Conservation (phyloP, 768 basidiomycete genomes). For the Auriscalpium orientale region DNA sequence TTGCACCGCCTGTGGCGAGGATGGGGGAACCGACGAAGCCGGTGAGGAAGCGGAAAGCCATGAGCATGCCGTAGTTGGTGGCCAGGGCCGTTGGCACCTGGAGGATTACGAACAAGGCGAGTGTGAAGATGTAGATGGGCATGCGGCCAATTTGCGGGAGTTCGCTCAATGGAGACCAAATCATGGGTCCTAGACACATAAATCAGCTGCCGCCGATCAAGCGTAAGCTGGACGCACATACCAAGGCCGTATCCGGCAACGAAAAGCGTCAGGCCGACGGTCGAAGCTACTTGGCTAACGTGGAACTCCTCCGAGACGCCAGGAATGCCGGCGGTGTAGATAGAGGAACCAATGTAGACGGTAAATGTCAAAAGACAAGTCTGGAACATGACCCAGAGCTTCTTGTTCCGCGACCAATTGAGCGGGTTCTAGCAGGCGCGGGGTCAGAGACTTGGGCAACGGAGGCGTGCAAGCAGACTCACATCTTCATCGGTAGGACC, state of each 20-base stretch:
- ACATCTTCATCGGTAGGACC: constrained; percentile 16
- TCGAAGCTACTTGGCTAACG: constrained; percentile 22
- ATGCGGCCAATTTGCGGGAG: constrained; percentile 26
- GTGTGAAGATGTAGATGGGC: constrained; percentile 26
- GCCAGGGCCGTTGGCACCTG: constrained; percentile 28
- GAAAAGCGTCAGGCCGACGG: constrained; percentile 25
- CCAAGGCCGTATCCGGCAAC: constrained; percentile 20
- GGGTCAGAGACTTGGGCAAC: background rate
- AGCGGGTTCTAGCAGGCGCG: background rate
- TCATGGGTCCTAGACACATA: constrained; percentile 19
- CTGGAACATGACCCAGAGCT: constrained; percentile 24
- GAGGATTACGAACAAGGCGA: constrained; percentile 25
- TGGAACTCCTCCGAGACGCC: constrained; percentile 21
- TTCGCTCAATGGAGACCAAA: constrained; percentile 26
- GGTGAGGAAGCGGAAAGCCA: constrained; percentile 28
- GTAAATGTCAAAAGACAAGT: constrained; percentile 28
- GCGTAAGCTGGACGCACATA: constrained; percentile 1
- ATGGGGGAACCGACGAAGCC: constrained; percentile 28
- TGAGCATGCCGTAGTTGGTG: constrained; percentile 23
- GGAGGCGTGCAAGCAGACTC: background rate
- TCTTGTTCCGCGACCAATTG: constrained; percentile 25
- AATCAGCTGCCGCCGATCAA: background rate
- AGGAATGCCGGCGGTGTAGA: constrained; percentile 25
- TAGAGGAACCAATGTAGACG: constrained; percentile 29
- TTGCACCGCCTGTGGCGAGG: constrained; percentile 28